These are phyloP conservation scores for Limnanthes douglasii DNA, from an alignment of 345 rosid species.

Conservation along the genomic window DNA sequence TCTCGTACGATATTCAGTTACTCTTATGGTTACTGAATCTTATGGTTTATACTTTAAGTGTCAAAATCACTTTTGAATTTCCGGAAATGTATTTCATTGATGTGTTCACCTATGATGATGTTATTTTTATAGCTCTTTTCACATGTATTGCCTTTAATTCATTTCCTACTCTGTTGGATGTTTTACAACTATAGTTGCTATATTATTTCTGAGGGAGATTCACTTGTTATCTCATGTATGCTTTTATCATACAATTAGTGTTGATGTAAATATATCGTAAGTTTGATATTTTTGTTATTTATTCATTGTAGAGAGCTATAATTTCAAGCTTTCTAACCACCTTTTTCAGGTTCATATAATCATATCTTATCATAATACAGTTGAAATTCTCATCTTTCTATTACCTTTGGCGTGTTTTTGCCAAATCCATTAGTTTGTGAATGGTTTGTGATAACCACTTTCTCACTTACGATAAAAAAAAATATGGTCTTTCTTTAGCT, in stretches of 20 bases:
- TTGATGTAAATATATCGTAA: not conserved
- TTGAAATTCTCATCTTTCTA: not conserved
- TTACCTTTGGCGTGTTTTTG: not conserved
- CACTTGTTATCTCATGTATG: slow-evolving; percentile 36
- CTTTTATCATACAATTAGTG: not conserved
- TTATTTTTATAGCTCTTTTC: not conserved
- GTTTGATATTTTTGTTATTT: slow-evolving; percentile 1
- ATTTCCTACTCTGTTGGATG: slow-evolving; percentile 7
- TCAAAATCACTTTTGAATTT: not conserved
- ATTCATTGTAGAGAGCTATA: slow-evolving; percentile 35
- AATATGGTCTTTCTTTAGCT: not conserved
- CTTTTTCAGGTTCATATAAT: slow-evolving; percentile 34
- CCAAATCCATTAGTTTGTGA: not conserved
- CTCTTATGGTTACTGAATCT: no score
- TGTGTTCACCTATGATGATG: not conserved
- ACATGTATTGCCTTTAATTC: slow-evolving; percentile 2
- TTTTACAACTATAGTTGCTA: slow-evolving; percentile 51
- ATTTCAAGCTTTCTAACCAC: slow-evolving; percentile 19
- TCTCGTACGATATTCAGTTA: no score
- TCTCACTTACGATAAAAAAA: not conserved
- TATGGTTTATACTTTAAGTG: not conserved
- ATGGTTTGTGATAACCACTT: no score
- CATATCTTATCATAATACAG: not conserved
- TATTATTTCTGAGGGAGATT: slow-evolving; percentile 58
- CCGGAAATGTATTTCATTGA: not conserved